phyloP scores from a whole-genome alignment of 2,329 filamentous ascomycete species.

The Arthroderma uncinatum region DNA sequence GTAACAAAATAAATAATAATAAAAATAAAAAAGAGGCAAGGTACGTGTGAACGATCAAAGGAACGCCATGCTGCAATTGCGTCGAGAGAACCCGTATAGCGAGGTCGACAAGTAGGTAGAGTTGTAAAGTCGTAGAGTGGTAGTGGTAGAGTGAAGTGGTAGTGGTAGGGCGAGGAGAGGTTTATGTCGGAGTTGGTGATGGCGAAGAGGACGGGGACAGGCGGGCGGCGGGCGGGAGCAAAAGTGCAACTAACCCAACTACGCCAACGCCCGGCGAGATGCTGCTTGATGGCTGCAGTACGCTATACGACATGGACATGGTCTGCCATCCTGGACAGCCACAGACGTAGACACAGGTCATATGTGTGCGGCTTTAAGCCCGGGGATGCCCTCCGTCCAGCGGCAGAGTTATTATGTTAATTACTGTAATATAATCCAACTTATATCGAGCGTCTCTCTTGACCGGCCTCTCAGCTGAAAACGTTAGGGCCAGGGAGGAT shows the following conservation, averaged over 20 bases:
- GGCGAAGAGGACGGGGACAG: neutral
- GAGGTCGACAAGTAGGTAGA: too few relatives aligned
- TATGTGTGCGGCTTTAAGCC: neutral
- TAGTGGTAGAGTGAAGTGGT: neutral
- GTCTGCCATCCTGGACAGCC: neutral
- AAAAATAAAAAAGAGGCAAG: neutral
- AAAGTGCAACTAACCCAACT: neutral
- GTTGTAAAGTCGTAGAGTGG: too few relatives aligned
- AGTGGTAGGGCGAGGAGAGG: neutral
- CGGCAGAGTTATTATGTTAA: too few relatives aligned
- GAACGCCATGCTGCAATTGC: neutral
- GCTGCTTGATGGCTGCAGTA: neutral
- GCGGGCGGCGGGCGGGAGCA: constrained; percentile 4
- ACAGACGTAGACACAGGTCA: neutral
- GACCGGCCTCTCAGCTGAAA: neutral
- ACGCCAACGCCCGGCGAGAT: too few relatives aligned
- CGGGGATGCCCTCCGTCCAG: too few relatives aligned
- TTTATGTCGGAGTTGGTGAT: neutral
- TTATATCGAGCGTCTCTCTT: too few relatives aligned
- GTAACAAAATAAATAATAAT: neutral
- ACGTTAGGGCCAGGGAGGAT: neutral
- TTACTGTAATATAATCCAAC: too few relatives aligned
- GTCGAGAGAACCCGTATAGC: too few relatives aligned
- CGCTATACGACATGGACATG: neutral
- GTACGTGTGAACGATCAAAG: neutral